Evolutionary conservation across 2,329 filamentous ascomycete species (phyloP), one percentile per base, ranked within the genome.

Genomic region (Penicillium sp.): DNA sequence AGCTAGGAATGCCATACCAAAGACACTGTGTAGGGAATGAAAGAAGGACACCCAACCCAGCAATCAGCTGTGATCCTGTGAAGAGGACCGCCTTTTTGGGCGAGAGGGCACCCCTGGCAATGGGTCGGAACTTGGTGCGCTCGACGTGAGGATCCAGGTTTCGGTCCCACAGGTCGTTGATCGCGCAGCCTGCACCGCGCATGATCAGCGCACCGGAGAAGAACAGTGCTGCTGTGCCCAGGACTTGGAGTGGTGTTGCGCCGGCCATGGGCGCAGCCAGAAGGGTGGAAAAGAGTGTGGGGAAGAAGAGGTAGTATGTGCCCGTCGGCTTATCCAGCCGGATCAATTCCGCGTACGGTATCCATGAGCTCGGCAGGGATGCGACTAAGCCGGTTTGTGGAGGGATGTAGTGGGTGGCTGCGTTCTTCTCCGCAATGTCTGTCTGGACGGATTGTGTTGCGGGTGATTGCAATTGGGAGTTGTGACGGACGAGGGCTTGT

Each of bases 101-200:
- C 0, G 75, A 72, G 14, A 80, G 66, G 25, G 77, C 78, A n/a
- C 74, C 72, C 46, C 78, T 65, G 11, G 77, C 76, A 54, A 79
- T 75, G 2, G 78, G 78, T 14, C 79, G 71, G 53, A 76, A 72
- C 29, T 73, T 73, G 34, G 75, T 79, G 33, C 79, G 73, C 54
- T 70, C 71, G 9, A 79, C 77, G 52, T 75, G 68, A 3, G 76
- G 74, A 56, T 82, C 80, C 43, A 80, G 67, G 37, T 78, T 75
- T 40, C 75, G 72, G 56, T 82, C 80, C 63, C 77, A 73, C 29
- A 75, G 72, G 57, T 82, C 79, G 59, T 82, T 82, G 67, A 80
- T 80, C 0, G 77, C 72, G 59, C 79, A 82, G 4, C 75, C 70
- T 16, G 73, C 73, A 22, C 76, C 73, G 43, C 78, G 72, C 66